phyloP scores from a whole-genome alignment of 2,329 filamentous ascomycete genomes.

The Trichoderma breve region DNA sequence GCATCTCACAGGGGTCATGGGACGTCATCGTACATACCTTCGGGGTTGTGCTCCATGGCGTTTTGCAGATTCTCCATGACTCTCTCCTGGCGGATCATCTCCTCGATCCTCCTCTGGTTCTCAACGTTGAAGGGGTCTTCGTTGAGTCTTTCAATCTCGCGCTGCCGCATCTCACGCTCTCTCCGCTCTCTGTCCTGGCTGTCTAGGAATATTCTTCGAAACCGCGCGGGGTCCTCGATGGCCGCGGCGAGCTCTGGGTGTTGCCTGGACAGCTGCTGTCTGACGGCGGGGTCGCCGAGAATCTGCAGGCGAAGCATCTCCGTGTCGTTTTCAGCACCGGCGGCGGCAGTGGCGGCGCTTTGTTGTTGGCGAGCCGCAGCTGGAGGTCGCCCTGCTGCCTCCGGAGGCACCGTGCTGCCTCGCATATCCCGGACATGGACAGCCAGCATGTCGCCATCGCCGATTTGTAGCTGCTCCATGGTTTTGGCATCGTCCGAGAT shows the following conservation, averaged over 20 bases:
- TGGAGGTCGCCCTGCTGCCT: conserved; percentile 36
- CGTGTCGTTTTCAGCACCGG: conserved; percentile 56
- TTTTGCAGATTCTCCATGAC: conserved; percentile 96
- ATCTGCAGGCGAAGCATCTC: conserved; percentile 82
- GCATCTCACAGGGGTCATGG: conserved; percentile 7
- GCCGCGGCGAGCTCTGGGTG: conserved; percentile 75
- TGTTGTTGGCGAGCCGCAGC: neutral
- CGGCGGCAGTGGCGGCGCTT: conserved; percentile 29
- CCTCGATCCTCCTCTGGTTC: conserved; percentile 87
- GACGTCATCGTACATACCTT: conserved; percentile 58
- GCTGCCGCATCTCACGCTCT: conserved; percentile 72
- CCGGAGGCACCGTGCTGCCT: conserved; percentile 44
- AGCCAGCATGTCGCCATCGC: conserved; percentile 88
- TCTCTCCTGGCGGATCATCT: conserved; percentile 92
- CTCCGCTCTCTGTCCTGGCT: conserved; percentile 69
- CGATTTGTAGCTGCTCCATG: conserved; percentile 75
- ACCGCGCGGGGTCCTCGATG: conserved; percentile 72
- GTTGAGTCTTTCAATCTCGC: conserved; percentile 81
- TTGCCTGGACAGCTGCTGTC: conserved; percentile 67
- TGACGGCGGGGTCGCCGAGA: conserved; percentile 71
- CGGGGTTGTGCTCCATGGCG: conserved; percentile 95
- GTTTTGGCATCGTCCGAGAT: conserved; percentile 77
- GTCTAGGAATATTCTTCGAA: conserved; percentile 68
- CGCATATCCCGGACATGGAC: conserved; percentile 70
- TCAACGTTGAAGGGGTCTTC: conserved; percentile 93